Evolutionary conservation across 495 filamentous ascomycete species (phyloP).

Genomic region (Bombardia bombarda): DNA sequence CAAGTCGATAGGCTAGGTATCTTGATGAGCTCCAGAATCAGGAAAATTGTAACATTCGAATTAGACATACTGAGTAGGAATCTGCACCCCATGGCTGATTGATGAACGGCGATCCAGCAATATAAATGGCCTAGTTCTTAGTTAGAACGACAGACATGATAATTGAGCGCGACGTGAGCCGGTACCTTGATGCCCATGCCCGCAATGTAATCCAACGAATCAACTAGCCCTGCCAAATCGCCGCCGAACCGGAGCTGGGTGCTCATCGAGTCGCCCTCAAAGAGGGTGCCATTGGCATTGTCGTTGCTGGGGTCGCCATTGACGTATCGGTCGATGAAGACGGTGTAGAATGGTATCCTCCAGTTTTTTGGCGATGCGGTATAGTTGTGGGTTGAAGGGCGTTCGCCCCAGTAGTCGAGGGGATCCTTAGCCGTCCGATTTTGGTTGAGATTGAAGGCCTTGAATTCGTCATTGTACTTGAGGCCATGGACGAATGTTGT

Average conservation of each 20-base stretch:
- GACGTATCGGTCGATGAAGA: slow-evolving; percentile 63
- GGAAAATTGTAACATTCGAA: no score
- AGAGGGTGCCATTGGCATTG: slow-evolving; percentile 59
- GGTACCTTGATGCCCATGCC: slow-evolving; percentile 61
- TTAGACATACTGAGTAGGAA: slow-evolving; percentile 46
- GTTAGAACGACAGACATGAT: slow-evolving; percentile 3
- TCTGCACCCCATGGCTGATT: slow-evolving; percentile 67
- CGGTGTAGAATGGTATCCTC: slow-evolving; percentile 65
- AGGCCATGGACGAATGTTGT: slow-evolving; percentile 32
- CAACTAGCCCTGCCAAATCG: slow-evolving; percentile 55
- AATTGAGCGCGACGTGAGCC: background rate
- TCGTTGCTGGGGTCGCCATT: slow-evolving; percentile 69
- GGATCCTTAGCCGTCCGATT: slow-evolving; percentile 51
- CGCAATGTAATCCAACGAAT: slow-evolving; percentile 65
- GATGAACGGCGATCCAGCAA: slow-evolving; percentile 61
- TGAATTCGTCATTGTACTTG: slow-evolving; percentile 46
- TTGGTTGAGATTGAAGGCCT: slow-evolving; percentile 54
- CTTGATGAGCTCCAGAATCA: no score
- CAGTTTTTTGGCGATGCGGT: slow-evolving; percentile 55
- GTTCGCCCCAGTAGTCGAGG: slow-evolving; percentile 54
- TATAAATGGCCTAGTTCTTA: slow-evolving; percentile 49
- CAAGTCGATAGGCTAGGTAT: slow-evolving; percentile 60
- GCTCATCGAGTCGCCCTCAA: slow-evolving; percentile 59
- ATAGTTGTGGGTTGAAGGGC: slow-evolving; percentile 44
- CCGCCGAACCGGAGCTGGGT: slow-evolving; percentile 72